Percentiles rank a stretch among this genome's conserved stretches.
Conservation (phyloP, 2,329 filamentous ascomycete genomes). For the Colletotrichum lindemuthianum region DNA sequence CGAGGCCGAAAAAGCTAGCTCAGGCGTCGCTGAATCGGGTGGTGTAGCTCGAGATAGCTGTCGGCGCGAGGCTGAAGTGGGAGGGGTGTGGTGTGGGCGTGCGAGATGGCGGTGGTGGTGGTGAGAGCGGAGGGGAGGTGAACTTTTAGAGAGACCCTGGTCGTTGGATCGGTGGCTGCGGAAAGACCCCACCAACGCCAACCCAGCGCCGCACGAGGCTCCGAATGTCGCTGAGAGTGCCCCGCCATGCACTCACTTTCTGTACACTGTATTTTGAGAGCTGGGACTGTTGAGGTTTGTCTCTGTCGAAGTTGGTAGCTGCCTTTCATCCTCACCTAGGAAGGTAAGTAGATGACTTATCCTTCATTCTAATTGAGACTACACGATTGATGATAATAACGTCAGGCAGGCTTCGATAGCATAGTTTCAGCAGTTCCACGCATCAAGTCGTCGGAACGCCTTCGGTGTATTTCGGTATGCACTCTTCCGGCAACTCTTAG, state of each 20-base stretch:
- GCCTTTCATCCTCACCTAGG: neutral
- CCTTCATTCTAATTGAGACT: neutral
- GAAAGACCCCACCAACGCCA: constrained; percentile 20
- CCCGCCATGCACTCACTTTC: constrained; percentile 20
- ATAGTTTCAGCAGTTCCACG: too few species aligned
- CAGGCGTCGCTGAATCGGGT: neutral
- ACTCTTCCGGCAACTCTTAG: constrained; percentile 10
- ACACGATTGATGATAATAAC: neutral
- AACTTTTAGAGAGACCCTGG: constrained; percentile 33
- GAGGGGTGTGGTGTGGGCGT: constrained; percentile 15
- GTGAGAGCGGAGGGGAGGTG: constrained; percentile 20
- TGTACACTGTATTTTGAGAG: neutral
- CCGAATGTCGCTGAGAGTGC: constrained; percentile 24
- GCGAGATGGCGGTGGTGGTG: neutral
- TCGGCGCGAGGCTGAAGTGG: constrained; percentile 25
- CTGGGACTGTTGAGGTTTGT: neutral
- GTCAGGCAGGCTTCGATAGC: neutral
- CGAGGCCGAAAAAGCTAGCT: neutral
- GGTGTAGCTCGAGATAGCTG: neutral
- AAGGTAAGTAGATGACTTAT: neutral
- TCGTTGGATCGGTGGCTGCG: constrained; percentile 13
- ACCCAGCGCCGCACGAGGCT: constrained; percentile 25
- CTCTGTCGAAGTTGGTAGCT: neutral
- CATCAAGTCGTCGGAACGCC: too few species aligned
- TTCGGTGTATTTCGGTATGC: constrained; percentile 2